A percentile compares a stretch with the other conserved stretches of the same genome.
phyloP scores from a whole-genome alignment of 1,284 basidiomycete genomes.

The Lignosus rhinocerotis region DNA sequence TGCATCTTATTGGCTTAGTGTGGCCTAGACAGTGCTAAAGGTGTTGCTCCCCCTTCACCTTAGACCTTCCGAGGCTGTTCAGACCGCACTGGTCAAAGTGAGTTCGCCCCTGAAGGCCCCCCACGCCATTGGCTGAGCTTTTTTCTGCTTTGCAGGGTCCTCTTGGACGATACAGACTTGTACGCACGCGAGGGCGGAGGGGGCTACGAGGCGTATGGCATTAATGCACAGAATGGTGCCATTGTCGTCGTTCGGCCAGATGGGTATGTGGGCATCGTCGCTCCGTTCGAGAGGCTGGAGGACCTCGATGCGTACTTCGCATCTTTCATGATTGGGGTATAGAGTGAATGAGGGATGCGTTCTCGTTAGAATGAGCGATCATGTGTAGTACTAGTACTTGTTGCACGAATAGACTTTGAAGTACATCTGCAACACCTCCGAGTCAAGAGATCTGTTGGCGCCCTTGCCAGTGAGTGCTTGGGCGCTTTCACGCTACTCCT shows the following conservation, averaged over 20 bases:
- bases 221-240: constrained; percentile 51
- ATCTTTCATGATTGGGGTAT: constrained; percentile 34
- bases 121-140: too few relatives aligned
- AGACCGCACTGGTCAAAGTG: constrained; percentile 70
- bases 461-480: too few relatives aligned
- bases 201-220: constrained; percentile 52
- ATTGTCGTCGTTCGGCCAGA: constrained; percentile 73
- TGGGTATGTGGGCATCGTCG: constrained; percentile 67
- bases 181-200: constrained; percentile 37
- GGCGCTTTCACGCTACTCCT: not conserved
- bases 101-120: constrained; percentile 14
- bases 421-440: too few relatives aligned
- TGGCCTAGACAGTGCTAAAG: too few relatives aligned
- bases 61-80: constrained; percentile 30
- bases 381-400: too few relatives aligned
- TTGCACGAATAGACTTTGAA: too few relatives aligned
- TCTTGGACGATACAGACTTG: constrained; percentile 38
- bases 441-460: too few relatives aligned
- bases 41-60: too few relatives aligned
- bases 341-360: too few relatives aligned
- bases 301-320: constrained; percentile 50
- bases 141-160: constrained; percentile 24
- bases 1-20: not conserved
- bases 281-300: constrained; percentile 45
- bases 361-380: too few relatives aligned